phyloP scores from a whole-genome alignment of 805 yeast genomes.

The Barnettozyma sp. region DNA sequence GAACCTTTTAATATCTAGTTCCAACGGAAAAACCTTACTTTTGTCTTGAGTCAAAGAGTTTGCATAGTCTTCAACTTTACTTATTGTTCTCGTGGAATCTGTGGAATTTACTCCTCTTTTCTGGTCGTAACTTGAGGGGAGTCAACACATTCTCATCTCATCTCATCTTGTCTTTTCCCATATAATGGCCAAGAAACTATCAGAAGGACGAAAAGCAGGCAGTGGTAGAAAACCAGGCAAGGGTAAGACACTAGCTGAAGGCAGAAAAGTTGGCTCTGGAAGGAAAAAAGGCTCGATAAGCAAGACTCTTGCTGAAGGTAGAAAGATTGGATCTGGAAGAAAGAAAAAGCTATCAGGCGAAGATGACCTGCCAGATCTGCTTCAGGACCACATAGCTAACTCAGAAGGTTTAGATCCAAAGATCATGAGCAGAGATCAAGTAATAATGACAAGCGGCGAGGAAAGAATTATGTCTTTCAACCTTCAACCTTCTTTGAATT shows the following conservation, averaged over 20 bases:
- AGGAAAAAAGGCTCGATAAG: constrained; percentile 23
- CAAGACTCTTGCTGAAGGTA: constrained; percentile 23
- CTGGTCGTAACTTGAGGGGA: too few species aligned
- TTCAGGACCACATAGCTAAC: not conserved
- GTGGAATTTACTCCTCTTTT: too few species aligned
- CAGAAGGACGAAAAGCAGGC: constrained; percentile 26
- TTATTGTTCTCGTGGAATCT: too few species aligned
- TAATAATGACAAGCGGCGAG: too few species aligned
- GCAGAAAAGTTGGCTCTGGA: constrained; percentile 25
- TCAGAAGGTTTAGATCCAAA: not conserved
- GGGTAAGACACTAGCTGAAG: constrained; percentile 25
- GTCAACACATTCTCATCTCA: too few species aligned
- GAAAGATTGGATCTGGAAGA: constrained; percentile 24
- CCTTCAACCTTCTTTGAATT: too few species aligned
- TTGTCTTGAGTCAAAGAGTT: too few species aligned
- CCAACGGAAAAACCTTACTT: too few species aligned
- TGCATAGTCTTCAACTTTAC: too few species aligned
- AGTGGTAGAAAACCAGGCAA: constrained; percentile 26
- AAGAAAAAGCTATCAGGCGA: constrained; percentile 14
- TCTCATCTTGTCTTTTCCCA: too few species aligned
- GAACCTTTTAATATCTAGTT: too few species aligned
- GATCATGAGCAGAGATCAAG: not conserved
- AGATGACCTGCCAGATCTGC: not conserved
- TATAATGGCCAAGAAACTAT: constrained; percentile 25
- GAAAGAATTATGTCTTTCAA: too few species aligned